A percentile compares a stretch with the other conserved stretches of the same genome.
These are phyloP conservation scores for Lycium ferocissimum DNA, from an alignment of 257 asterid genomes.

Conservation along the genomic window DNA sequence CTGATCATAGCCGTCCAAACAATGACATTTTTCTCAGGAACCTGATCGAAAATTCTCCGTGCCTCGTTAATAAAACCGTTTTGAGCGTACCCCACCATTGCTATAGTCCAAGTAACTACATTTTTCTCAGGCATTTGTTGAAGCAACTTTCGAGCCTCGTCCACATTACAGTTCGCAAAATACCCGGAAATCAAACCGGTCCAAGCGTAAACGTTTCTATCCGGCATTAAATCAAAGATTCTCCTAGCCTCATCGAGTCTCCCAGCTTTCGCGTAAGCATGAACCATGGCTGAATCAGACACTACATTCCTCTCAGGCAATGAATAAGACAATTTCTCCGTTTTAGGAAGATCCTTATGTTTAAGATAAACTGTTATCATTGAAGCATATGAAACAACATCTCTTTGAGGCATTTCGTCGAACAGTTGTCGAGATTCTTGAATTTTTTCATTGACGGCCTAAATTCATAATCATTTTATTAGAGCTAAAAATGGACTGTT, in stretches of 20 bases:
- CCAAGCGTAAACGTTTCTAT: slow-evolving; percentile 63
- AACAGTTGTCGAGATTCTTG: slow-evolving; percentile 51
- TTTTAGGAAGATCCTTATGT: slow-evolving; percentile 51
- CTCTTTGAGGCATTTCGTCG: slow-evolving; percentile 58
- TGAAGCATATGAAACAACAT: slow-evolving; percentile 55
- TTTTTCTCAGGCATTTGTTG: slow-evolving; percentile 61
- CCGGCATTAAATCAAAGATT: slow-evolving; percentile 60
- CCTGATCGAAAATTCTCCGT: slow-evolving; percentile 52
- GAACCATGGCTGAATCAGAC: slow-evolving; percentile 68
- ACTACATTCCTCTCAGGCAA: slow-evolving; percentile 62
- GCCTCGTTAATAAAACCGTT: slow-evolving; percentile 61
- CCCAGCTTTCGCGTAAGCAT: slow-evolving; percentile 65
- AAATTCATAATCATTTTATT: slow-evolving; percentile 24
- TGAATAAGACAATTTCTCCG: slow-evolving; percentile 49
- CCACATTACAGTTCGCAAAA: slow-evolving; percentile 53
- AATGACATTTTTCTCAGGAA: slow-evolving; percentile 55
- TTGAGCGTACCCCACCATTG: slow-evolving; percentile 52
- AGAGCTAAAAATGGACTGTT: neutral
- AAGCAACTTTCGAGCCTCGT: slow-evolving; percentile 46
- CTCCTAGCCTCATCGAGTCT: slow-evolving; percentile 47
- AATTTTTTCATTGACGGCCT: slow-evolving; percentile 52
- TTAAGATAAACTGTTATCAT: slow-evolving; percentile 60
- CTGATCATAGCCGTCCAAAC: slow-evolving; percentile 67
- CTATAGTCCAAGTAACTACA: slow-evolving; percentile 61
- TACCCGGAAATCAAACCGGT: slow-evolving; percentile 69